Conservation (phyloP, 805 yeast species). For the Teunomyces atbi region DNA sequence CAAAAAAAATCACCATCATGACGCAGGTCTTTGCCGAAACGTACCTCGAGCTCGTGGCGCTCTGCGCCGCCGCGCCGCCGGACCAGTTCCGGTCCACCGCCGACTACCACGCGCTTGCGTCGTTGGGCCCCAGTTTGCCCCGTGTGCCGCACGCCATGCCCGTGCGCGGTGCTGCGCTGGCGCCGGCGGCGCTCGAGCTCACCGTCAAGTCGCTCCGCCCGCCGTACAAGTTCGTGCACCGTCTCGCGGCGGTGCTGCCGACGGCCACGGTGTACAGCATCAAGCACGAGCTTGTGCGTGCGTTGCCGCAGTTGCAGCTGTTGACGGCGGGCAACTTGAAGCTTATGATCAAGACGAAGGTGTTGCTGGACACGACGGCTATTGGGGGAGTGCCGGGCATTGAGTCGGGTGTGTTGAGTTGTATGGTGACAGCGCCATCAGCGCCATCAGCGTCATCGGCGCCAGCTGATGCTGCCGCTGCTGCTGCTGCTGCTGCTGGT, state of each 20-base stretch:
- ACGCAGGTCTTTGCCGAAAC: conserved; percentile 45
- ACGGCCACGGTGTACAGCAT: conserved; percentile 36
- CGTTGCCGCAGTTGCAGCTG: conserved; percentile 18
- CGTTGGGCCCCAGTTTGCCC: conserved; percentile 51
- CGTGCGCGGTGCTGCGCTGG: conserved; percentile 4
- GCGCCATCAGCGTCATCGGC: not conserved
- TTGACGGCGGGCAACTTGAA: conserved; percentile 43
- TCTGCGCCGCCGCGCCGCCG: conserved; percentile 38
- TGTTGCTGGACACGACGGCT: conserved; percentile 50
- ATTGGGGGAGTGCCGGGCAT: conserved; percentile 17
- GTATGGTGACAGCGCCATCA: conserved; percentile 4
- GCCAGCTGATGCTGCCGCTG: conserved; percentile 1
- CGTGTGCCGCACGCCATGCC: conserved; percentile 38
- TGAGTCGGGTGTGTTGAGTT: not conserved
- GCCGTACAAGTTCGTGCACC: conserved; percentile 57
- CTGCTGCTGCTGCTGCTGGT: not conserved
- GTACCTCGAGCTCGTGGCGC: conserved; percentile 46
- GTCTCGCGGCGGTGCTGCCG: conserved; percentile 19
- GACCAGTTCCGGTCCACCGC: conserved; percentile 32
- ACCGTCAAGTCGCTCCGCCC: conserved; percentile 65
- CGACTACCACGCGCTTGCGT: conserved; percentile 26
- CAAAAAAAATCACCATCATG: not conserved
- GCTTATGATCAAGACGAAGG: conserved; percentile 60
- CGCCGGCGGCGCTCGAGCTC: conserved; percentile 21
- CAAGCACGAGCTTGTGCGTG: conserved; percentile 35